Conservation (phyloP, 129 eudicot genomes). For the Glebionis coronaria region DNA sequence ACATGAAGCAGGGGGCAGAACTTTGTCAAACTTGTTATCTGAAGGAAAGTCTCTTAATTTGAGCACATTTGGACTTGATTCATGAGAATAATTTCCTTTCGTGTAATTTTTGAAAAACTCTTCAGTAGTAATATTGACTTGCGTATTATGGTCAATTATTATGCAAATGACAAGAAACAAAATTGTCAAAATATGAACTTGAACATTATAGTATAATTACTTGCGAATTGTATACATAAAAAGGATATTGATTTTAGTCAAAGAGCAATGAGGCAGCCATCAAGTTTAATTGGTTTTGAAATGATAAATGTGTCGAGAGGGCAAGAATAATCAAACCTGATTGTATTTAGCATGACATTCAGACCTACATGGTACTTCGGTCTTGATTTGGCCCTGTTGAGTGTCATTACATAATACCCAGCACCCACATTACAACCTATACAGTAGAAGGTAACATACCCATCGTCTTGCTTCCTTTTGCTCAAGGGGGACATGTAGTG, state of each 20-base stretch:
- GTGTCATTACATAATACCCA: slow-evolving; percentile 3
- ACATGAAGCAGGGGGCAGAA: no score
- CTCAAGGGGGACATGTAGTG: slow-evolving; percentile 18
- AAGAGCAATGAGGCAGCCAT: background rate
- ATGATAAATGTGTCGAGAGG: background rate
- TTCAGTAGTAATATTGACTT: no score
- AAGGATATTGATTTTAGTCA: background rate
- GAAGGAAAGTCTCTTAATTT: no score
- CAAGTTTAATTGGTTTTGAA: background rate
- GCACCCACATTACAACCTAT: slow-evolving; percentile 23
- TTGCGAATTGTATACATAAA: slow-evolving; percentile 15
- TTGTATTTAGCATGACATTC: slow-evolving; percentile 88
- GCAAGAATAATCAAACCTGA: slow-evolving; percentile 45
- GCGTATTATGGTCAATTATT: no score
- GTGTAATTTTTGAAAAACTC: no score
- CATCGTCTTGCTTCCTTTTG: slow-evolving; percentile 15
- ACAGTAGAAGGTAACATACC: no score
- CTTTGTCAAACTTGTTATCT: no score
- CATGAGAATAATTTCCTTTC: no score
- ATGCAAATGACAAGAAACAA: no score
- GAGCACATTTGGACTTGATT: no score
- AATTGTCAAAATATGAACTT: no score
- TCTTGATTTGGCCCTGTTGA: slow-evolving; percentile 91
- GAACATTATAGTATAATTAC: no score
- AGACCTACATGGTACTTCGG: slow-evolving; percentile 97